Evolutionary conservation across 108 stramenopile species (phyloP), one percentile per base, ranked within the genome.

Genomic region (Discostella stelligeroides): DNA sequence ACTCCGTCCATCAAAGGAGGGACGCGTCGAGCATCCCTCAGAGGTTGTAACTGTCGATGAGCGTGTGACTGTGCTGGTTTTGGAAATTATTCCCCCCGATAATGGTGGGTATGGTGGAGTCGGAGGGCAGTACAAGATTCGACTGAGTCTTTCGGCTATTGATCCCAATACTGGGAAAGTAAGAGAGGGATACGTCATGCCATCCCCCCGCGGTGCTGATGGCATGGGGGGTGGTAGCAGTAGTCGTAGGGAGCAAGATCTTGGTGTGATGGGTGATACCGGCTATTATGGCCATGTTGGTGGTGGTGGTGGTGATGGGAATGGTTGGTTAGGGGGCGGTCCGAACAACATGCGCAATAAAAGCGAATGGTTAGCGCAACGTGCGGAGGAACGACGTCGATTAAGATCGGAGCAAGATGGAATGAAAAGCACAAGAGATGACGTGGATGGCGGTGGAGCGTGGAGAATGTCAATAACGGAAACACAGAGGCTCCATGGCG

Each of bases 101-200:
- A 60, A 34, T 25, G 42, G 20, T 34, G 23, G 27, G 21, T 29
- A 18, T n/a, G 12, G 41, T 8, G 48, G 49, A 0, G 21, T 38
- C 18, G 72, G 73, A 18, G 55, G 59, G 34, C 73, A 79, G 54
- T 57, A 79, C 21, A 84, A 83, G 27, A 86, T 90, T 46, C 79
- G 88, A 74, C 66, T 89, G 45, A 85, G 88, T 75, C 40, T 90
- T 40, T 72, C 70, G 11, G 92, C 82, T 39, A 82, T 94, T 28
- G 77, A 91, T 74, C 86, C 86, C 56, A 39, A 40, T 15, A 91
- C 85, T 11, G 85, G 85, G 40, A 65, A 69, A 29, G 38, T 68
- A 29, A 27, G 75, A 17, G 41, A 55, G 25, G 77, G 71, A 17
- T 75, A 46, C 45, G 59, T 49, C 13, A 72, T 66, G 60, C 71